Conservation (phyloP, 1,284 basidiomycete genomes). For the Blastosporella zonata region DNA sequence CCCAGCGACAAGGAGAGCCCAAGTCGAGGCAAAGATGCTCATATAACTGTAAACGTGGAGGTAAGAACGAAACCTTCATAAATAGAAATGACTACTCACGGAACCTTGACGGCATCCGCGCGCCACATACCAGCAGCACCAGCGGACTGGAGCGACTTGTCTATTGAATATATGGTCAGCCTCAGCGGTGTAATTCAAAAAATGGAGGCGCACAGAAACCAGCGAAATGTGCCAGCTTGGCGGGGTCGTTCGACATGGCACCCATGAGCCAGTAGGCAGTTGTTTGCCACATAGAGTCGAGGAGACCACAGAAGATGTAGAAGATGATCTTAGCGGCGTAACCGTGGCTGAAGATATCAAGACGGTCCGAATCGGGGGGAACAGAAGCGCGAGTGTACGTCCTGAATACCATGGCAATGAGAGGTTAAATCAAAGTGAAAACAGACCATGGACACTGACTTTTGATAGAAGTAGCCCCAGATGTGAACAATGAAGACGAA, state of each 20-base stretch:
- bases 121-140: constrained; percentile 53
- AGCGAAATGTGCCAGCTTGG: constrained; percentile 54
- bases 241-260: constrained; percentile 58
- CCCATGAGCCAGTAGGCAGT: constrained; percentile 60
- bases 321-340: constrained; percentile 55
- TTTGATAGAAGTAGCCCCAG: constrained; percentile 71
- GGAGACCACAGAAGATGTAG: constrained; percentile 58
- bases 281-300: constrained; percentile 63
- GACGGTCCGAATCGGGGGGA: constrained; percentile 35
- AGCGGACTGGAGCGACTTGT: constrained; percentile 55
- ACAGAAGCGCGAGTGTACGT: constrained; percentile 56
- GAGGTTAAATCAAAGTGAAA: not conserved
- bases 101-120: constrained; percentile 41
- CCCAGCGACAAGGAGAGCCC: constrained; percentile 46
- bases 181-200: constrained; percentile 8
- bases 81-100: constrained; percentile 32
- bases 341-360: constrained; percentile 51
- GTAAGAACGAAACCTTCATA: not conserved
- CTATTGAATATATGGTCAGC: constrained; percentile 24
- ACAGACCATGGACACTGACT: constrained; percentile 33
- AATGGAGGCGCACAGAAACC: constrained; percentile 41
- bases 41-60: constrained; percentile 38
- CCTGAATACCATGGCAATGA: constrained; percentile 30
- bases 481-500: constrained; percentile 66
- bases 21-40: constrained; percentile 54